Evolutionary conservation across 495 filamentous ascomycete genomes (phyloP).

Genomic region (Aspergillus taichungensis): DNA sequence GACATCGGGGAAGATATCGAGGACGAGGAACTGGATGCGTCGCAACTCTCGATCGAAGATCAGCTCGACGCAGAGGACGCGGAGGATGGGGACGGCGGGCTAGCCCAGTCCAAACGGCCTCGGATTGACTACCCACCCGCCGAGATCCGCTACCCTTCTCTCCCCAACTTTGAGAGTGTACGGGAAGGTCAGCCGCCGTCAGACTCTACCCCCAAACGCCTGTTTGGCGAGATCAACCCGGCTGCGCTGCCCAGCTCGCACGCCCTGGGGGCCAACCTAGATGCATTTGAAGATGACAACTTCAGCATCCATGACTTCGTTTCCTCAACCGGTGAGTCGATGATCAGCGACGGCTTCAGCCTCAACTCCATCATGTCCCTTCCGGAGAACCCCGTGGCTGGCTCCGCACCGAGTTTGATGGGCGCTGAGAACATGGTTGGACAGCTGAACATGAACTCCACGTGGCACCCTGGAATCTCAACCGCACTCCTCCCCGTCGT

Average conservation of each 20-base stretch:
- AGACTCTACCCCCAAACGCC: constrained; percentile 33
- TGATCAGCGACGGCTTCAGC: constrained; percentile 28
- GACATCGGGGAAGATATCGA: constrained; percentile 38
- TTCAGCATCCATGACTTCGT: constrained; percentile 24
- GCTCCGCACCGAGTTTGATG: constrained; percentile 49
- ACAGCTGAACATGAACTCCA: constrained; percentile 58
- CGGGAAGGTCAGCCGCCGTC: constrained; percentile 21
- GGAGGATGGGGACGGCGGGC: constrained; percentile 22
- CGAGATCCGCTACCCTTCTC: constrained; percentile 34
- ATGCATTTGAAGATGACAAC: constrained; percentile 18
- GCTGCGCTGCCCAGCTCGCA: constrained; percentile 62
- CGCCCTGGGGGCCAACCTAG: constrained; percentile 30
- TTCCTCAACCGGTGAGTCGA: constrained; percentile 40
- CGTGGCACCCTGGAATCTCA: constrained; percentile 23
- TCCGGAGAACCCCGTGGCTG: constrained; percentile 29
- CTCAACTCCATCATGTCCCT: constrained; percentile 35
- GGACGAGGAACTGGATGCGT: constrained; percentile 46
- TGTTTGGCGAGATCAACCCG: constrained; percentile 75
- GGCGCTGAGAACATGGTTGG: constrained; percentile 61
- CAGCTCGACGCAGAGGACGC: constrained; percentile 22
- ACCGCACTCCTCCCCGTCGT: constrained; percentile 23
- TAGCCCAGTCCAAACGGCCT: constrained; percentile 33
- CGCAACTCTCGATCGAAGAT: constrained; percentile 51
- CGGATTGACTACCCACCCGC: constrained; percentile 23
- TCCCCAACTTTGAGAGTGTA: constrained; percentile 36